These are phyloP conservation scores for Pogostemon cablin DNA, from an alignment of 257 asterid genomes.

Conservation along the genomic window DNA sequence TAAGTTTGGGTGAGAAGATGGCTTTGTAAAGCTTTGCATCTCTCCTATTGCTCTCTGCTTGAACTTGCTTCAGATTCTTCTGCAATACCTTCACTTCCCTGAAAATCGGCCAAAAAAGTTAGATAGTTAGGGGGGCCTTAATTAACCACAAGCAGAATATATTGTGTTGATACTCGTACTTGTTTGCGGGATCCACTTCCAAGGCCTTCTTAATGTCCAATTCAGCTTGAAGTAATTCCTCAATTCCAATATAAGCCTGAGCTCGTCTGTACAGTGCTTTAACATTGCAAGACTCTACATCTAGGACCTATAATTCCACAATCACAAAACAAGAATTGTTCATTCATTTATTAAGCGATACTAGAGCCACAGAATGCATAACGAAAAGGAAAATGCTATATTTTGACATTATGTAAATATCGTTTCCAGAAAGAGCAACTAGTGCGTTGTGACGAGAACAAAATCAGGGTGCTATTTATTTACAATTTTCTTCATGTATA, in stretches of 20 bases:
- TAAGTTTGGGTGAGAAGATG: constrained; percentile 50
- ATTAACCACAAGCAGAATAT: background rate
- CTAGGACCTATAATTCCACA: constrained; percentile 48
- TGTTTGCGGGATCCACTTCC: constrained; percentile 71
- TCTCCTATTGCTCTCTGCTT: constrained; percentile 56
- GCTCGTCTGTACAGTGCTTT: constrained; percentile 80
- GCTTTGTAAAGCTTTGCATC: constrained; percentile 62
- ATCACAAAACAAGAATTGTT: background rate
- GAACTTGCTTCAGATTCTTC: constrained; percentile 52
- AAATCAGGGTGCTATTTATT: background rate
- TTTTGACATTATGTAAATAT: background rate
- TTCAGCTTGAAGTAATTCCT: constrained; percentile 65
- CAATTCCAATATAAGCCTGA: constrained; percentile 59
- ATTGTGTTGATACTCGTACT: constrained; percentile 34
- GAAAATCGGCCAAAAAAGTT: constrained; percentile 8
- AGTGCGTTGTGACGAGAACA: background rate
- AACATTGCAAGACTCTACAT: constrained; percentile 62
- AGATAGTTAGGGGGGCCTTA: background rate
- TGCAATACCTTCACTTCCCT: constrained; percentile 70
- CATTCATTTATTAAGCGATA: background rate
- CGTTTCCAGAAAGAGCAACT: background rate
- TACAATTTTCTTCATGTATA: too few relatives aligned
- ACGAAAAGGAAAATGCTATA: background rate
- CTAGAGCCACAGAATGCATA: constrained; percentile 12
- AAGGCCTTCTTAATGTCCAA: constrained; percentile 72